Base-by-base conservation (phyloP, 2,329 filamentous ascomycete genomes). In the Didymosphaeria variabile region DNA sequence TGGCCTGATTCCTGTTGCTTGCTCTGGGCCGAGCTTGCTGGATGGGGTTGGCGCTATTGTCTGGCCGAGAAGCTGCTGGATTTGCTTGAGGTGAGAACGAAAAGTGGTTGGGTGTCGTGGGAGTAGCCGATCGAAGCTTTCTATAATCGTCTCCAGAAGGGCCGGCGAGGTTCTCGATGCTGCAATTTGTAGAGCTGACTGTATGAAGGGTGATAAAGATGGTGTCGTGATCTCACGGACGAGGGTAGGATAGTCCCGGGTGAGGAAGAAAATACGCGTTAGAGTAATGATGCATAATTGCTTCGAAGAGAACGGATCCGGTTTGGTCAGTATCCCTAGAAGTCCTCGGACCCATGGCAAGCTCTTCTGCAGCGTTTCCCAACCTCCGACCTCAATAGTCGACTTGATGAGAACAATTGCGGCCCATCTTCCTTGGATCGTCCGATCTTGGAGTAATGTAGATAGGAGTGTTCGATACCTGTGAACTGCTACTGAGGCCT, bases 221-320 rank as follows among this genome's bases (percentile, higher is more conserved):
- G 93, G 93, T 0, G 93, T 97, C 0, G 91, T 94, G 62, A 97
- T 92, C 75, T 97, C 94, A 69, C 94, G 87, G 47, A 94, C 84
- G 56, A 97, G 83, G 9, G 92, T 95, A 61, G 91, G 92, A 73
- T 93, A 93, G 40, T 90, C 88, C 72, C 93, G 91, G 44, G 94
- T 90, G 38, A 95, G 86, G 67, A 88, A 85, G 80, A 95, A 97
- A 68, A 97, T 93, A 72, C 91, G 90, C 21, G 91, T 91, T 63
- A 97, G 81, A 15, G 91, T 88, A 63, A 95, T 86, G 53, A 97
- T 83, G 67, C 87, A 88, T 60, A 97, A 79, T 74, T 91, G 91
- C 74, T 95, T 96, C 36, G 89, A 89, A 4, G 90, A 87, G 7
- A 86, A 77, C 3, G 92, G 88, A 70, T 97, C 93, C 10, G 90